Evolutionary conservation across 2,329 filamentous ascomycete genomes (phyloP), one percentile per base, ranked within the genome.

Genomic region (Xylaria sp.): DNA sequence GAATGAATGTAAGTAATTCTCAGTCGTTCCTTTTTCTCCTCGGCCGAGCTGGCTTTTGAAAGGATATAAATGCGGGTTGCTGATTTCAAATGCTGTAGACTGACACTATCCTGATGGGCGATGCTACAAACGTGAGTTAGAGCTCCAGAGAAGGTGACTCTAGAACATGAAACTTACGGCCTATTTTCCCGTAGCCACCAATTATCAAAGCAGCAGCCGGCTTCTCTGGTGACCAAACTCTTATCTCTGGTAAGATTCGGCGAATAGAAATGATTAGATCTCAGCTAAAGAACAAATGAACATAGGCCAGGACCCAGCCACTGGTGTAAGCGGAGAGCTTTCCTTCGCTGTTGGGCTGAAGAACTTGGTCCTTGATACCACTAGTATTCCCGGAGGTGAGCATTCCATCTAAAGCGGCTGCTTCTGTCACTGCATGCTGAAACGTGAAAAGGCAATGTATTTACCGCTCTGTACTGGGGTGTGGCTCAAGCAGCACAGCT

Each of bases 41-140:
- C 21, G 1, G 9, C 12, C 21, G 18, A 48, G 2, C 16, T n/a
- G 29, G 32, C n/a, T 5, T 29, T 54, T 1, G n/a, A 10, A 12
- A 29, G 8, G 10, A 9, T 16, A 12, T 3, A 27, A 29, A 29
- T 35, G 12, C 48, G 2, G 35, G 63, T n/a, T 53, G 10, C 65
- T 70, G 23, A 70, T 32, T 44, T 10, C 16, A 23, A n/a, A 27
- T 37, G 3, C 27, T 67, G 44, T 13, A 69, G 68, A 69, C 82
- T 0, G 82, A 83, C 55, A 84, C 82, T 5, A 80, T 84, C 40
- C 70, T 84, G 53, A 83, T 84, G 79, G 82, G 82, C n/a, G 82
- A 84, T 68, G 78, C 82, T 1, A 82, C 79, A 3, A 76, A 83
- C 61, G 79, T 80, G 27, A 74, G 78, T 71, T 37, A 6, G 10